Evolutionary conservation across 2,329 filamentous ascomycete species (phyloP).

Genomic region (Zymoseptoria passerinii): DNA sequence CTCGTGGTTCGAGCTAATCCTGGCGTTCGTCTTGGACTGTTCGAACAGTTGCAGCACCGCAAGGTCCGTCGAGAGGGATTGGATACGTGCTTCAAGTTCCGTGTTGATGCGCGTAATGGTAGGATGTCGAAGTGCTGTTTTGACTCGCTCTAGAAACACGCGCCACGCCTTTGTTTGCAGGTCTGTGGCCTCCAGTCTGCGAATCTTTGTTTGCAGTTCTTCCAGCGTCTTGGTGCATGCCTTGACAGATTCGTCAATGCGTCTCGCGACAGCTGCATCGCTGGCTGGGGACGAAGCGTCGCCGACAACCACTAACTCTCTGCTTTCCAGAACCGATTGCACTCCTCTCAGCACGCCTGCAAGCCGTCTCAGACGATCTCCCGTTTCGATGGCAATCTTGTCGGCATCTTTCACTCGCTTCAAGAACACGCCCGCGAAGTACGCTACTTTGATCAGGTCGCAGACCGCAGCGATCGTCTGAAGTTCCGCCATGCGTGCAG

Average conservation of each 20-base stretch:
- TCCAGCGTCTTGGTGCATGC: slow-evolving; percentile 6
- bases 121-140: slow-evolving; percentile 9
- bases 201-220: slow-evolving; percentile 5
- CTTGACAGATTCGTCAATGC: slow-evolving; percentile 7
- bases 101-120: slow-evolving; percentile 12
- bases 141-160: slow-evolving; percentile 6
- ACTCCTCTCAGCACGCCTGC: slow-evolving; percentile 12
- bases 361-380: slow-evolving; percentile 12
- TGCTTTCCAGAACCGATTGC: slow-evolving; percentile 8
- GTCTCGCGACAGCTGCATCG: slow-evolving; percentile 4
- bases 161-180: slow-evolving; percentile 1
- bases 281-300: neutral
- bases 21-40: slow-evolving; percentile 7
- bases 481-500: slow-evolving; percentile 9
- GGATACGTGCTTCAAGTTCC: slow-evolving; percentile 18
- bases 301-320: neutral
- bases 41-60: slow-evolving; percentile 15
- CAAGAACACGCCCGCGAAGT: slow-evolving; percentile 12
- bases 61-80: slow-evolving; percentile 13
- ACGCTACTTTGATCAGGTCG: slow-evolving; percentile 13
- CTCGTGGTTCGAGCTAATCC: slow-evolving; percentile 9
- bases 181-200: neutral
- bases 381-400: slow-evolving; percentile 12
- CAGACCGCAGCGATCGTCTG: slow-evolving; percentile 14
- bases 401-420: slow-evolving; percentile 18